Base-by-base conservation (phyloP, 2,329 filamentous ascomycete genomes). In the Grosmannia clavigera region DNA sequence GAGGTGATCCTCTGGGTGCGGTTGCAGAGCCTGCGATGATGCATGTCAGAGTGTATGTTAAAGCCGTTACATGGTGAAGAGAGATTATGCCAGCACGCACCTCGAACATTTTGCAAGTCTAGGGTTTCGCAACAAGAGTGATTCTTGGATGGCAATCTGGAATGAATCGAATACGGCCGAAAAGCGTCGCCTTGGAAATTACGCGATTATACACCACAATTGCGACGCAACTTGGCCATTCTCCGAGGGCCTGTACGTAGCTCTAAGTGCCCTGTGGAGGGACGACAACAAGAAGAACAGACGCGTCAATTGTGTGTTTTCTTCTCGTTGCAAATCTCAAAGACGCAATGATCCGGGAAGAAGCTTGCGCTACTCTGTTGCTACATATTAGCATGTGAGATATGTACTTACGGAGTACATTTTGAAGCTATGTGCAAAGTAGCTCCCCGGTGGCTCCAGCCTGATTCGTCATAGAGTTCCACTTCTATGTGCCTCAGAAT, bases 1-100 rank as follows among this genome's bases (percentile, higher is more conserved):
- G 70, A 95, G 88, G 64, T 82, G 81, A 70, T 91, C 85, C 70
- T 85, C 82, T 50, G 85, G 86, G 68, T 87, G 58, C 11, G 68
- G 68, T 14, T 72, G 66, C 48, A 73, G 64, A 22, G 71, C 70
- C 71, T 69, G 56, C n/a, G 12, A 7, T 22, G 7, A 10, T n/a
- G 25, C 48, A 48, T 22, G 59, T 55, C 14, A 50, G 25, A n/a
- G 10, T 35, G n/a, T n/a, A n/a, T 35, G n/a, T 29, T 7, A 31
- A 48, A n/a, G 22, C 35, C 3, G 31, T 31, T n/a, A 11, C 10
- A 19, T 22, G 22, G 29, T 16, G 22, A 14, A 52, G 29, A 56
- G 35, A 43, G n/a, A 31, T 51, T 29, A 22, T 11, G 6, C 29
- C 29, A 29, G 11, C 14, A 11, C 55, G 14, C 48, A 64, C 62